Percentiles rank a stretch among this genome's conserved stretches.
Evolutionary conservation across 73 alveolate genomes (phyloP).

Genomic region (Paramecium bursaria): DNA sequence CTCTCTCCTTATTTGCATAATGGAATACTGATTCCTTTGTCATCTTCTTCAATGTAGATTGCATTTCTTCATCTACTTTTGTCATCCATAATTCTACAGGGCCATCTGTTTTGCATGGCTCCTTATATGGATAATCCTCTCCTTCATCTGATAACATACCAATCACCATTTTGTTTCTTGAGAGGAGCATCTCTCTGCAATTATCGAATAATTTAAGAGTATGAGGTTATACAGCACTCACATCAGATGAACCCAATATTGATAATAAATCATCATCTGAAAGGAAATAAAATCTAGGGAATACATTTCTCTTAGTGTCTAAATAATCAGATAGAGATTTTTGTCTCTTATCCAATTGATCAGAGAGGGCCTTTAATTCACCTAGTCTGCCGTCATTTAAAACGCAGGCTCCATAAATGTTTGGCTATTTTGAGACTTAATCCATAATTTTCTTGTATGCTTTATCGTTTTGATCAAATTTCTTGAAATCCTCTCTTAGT

Average conservation of each 20-base stretch:
- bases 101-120: slow-evolving; percentile 97
- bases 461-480: slow-evolving; percentile 93
- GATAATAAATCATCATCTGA: slow-evolving; percentile 99
- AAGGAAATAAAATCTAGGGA: slow-evolving; percentile 98
- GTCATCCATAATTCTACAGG: slow-evolving; percentile 98
- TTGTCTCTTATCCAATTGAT: slow-evolving; percentile 79
- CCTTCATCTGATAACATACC: slow-evolving; percentile 99
- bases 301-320: slow-evolving; percentile 98
- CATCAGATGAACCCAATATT: slow-evolving; percentile 97
- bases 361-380: slow-evolving; percentile 80
- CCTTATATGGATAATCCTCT: slow-evolving; percentile 93
- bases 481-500: slow-evolving; percentile 99
- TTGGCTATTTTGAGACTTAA: slow-evolving; percentile 91
- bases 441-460: slow-evolving; percentile 96
- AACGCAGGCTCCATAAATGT: slow-evolving; percentile 93
- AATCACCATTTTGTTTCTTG: slow-evolving; percentile 87
- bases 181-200: slow-evolving; percentile 91
- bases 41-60: slow-evolving; percentile 90
- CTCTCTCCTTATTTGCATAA: slow-evolving; percentile 96
- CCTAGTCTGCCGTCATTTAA: slow-evolving; percentile 83
- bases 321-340: slow-evolving; percentile 76
- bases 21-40: slow-evolving; percentile 93
- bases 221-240: slow-evolving; percentile 95
- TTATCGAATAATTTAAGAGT: slow-evolving; percentile 98
- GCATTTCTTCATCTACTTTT: slow-evolving; percentile 98